phyloP scores from a whole-genome alignment of 2,329 filamentous ascomycete genomes.

The Fusarium veterinarium region DNA sequence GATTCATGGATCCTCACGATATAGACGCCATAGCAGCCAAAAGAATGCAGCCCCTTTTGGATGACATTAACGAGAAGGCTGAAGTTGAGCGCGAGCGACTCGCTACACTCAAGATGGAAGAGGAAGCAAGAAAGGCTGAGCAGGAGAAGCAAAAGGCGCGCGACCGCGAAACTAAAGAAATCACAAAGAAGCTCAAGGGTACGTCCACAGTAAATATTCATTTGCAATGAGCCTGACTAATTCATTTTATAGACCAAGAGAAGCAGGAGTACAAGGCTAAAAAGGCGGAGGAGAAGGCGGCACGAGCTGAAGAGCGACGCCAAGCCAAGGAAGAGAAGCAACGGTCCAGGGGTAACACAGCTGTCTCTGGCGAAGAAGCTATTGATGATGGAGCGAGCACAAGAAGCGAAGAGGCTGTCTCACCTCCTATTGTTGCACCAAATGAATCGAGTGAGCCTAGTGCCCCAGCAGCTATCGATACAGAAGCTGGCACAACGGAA shows the following conservation, averaged over 20 bases:
- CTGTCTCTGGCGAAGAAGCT: conserved; percentile 21
- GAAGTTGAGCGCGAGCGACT: conserved; percentile 77
- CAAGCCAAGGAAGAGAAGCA: conserved; percentile 64
- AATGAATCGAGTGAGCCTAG: conserved; percentile 1
- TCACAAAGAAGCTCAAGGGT: conserved; percentile 69
- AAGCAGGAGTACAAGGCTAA: conserved; percentile 53
- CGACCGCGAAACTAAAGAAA: conserved; percentile 65
- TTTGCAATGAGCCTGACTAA: conserved; percentile 46
- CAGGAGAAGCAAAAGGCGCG: conserved; percentile 59
- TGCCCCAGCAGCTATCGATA: conserved; percentile 21
- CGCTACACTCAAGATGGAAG: conserved; percentile 71
- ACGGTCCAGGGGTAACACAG: conserved; percentile 50
- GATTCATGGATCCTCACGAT: conserved; percentile 80
- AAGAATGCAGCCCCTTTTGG: conserved; percentile 83
- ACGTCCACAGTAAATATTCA: conserved; percentile 42
- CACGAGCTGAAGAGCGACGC: conserved; percentile 66
- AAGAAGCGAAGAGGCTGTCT: conserved; percentile 18
- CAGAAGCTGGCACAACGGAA: conserved; percentile 23
- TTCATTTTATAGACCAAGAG: conserved; percentile 54
- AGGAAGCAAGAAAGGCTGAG: conserved; percentile 67
- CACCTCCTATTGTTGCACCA: background rate
- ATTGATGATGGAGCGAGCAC: conserved; percentile 23
- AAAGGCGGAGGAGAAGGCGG: conserved; percentile 51
- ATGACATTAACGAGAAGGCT: conserved; percentile 85
- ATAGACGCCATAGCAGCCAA: conserved; percentile 82